Conservation (phyloP, 192 early-diverging fungal species). For the Oehlia diaphana region DNA sequence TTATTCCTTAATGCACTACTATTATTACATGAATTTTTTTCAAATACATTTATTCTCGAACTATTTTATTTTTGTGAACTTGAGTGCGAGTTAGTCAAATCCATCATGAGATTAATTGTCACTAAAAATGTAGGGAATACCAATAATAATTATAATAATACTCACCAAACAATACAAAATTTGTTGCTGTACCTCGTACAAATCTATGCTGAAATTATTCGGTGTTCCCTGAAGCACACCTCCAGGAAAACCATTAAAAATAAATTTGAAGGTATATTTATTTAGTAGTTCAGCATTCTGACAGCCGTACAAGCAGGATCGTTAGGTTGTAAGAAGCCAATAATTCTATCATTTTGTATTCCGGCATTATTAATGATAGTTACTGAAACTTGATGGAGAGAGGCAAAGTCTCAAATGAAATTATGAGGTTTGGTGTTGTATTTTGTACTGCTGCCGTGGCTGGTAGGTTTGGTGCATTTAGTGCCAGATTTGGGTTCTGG, state of each 20-base stretch:
- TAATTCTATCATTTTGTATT: constrained; percentile 15
- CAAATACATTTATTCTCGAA: too few relatives aligned
- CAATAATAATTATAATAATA: too few relatives aligned
- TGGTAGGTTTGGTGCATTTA: too few relatives aligned
- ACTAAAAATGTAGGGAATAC: too few relatives aligned
- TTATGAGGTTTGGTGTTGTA: constrained; percentile 2
- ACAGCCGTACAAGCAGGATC: background rate
- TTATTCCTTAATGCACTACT: too few relatives aligned
- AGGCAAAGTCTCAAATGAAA: constrained; percentile 14
- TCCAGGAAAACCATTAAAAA: constrained; percentile 9
- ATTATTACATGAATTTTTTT: too few relatives aligned
- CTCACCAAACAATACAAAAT: too few relatives aligned
- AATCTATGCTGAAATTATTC: constrained; percentile 14
- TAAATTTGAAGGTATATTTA: constrained; percentile 18
- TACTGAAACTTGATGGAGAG: background rate
- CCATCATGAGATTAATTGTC: too few relatives aligned
- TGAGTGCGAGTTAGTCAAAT: too few relatives aligned
- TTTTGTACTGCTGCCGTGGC: too few relatives aligned
- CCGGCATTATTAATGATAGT: background rate
- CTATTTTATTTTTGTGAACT: too few relatives aligned
- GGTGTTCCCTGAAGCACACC: constrained; percentile 16
- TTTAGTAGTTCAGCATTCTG: background rate
- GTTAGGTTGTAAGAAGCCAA: background rate
- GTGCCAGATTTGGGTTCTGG: too few relatives aligned
- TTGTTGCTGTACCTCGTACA: background rate